Evolutionary conservation across 2,329 filamentous ascomycete genomes (phyloP).

Genomic region (Metarhizium rileyi): DNA sequence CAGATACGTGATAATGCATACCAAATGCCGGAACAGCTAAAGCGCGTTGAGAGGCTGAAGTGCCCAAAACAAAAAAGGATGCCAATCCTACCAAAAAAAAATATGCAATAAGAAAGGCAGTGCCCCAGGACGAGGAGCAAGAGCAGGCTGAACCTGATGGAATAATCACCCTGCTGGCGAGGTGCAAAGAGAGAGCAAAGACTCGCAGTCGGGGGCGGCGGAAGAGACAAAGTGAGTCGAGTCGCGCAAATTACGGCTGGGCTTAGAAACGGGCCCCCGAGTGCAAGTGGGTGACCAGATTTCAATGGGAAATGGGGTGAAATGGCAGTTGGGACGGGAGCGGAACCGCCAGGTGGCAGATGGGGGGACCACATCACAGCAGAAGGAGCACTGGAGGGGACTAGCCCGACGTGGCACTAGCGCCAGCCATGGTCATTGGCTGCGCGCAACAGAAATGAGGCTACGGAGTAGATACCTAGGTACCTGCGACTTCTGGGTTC

Average conservation of each 20-base stretch:
- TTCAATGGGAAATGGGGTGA: not conserved
- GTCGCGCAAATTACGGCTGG: conserved; percentile 5
- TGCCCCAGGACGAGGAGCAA: conserved; percentile 3
- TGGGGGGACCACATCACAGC: not conserved
- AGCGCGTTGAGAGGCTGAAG: not conserved
- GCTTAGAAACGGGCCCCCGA: conserved; percentile 1
- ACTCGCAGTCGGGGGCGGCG: conserved; percentile 6
- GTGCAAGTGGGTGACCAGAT: no score
- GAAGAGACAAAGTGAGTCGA: conserved; percentile 2
- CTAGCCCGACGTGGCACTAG: no score
- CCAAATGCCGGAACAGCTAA: not conserved
- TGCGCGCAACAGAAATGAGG: not conserved
- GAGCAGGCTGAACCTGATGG: conserved; percentile 5
- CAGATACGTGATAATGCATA: not conserved
- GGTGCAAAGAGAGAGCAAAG: conserved; percentile 7
- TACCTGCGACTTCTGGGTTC: no score
- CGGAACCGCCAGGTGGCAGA: not conserved
- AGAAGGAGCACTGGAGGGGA: no score
- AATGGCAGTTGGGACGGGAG: not conserved
- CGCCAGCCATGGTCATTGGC: not conserved
- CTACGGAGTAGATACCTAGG: not conserved
- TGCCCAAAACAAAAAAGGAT: not conserved
- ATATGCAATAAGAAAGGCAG: conserved; percentile 2
- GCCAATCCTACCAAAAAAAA: not conserved
- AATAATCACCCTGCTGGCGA: conserved; percentile 7